phyloP scores from a whole-genome alignment of 306 rosid species.

The barrel medic (Medicago truncatula) region MtrunA17r5.0-ANR NC_053046.1:18826501-18827000 shows the following conservation, averaged over 20 bases:
- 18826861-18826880: slow-evolving; percentile 17
- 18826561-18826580: background rate
- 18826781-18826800: slow-evolving; percentile 9
- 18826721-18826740: background rate
- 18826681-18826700: background rate
- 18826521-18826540: too few relatives aligned
- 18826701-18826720: too few relatives aligned
- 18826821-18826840: slow-evolving; percentile 11
- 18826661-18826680: too few relatives aligned
- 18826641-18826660: too few relatives aligned
- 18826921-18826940: slow-evolving; percentile 69
- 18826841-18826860: slow-evolving; percentile 25
- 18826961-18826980: slow-evolving; percentile 75
- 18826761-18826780: slow-evolving; percentile 4
- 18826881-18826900: slow-evolving; percentile 27
- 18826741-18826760: background rate
- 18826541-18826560: background rate
- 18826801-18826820: slow-evolving; percentile 6
- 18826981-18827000: slow-evolving; percentile 85
- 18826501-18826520: too few relatives aligned
- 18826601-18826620: too few relatives aligned
- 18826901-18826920: slow-evolving; percentile 51
- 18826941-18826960: slow-evolving; percentile 88
- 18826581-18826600: background rate
- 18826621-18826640: too few relatives aligned